Evolutionary conservation across 495 filamentous ascomycete species (phyloP).

Genomic region (Aspergillus homomorphus): DNA sequence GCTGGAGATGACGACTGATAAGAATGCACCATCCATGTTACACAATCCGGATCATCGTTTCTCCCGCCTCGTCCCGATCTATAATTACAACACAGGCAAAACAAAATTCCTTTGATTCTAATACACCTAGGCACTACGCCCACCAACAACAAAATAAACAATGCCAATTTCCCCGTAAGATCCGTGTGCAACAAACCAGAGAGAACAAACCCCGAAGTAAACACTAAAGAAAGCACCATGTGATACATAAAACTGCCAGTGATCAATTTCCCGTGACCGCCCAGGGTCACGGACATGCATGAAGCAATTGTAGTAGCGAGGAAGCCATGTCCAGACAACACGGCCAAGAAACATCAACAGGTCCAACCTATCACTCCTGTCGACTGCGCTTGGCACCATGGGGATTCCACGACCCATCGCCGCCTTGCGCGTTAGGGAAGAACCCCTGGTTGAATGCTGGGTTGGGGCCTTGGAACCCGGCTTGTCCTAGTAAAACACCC

Average conservation of each 20-base stretch:
- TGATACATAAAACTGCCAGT: background rate
- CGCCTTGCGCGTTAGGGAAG: conserved; percentile 62
- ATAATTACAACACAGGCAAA: too few species aligned
- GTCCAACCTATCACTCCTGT: conserved; percentile 56
- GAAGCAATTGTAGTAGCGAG: background rate
- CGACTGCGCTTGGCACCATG: conserved; percentile 79
- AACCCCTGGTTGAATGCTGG: conserved; percentile 78
- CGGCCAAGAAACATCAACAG: background rate
- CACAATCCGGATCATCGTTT: too few species aligned
- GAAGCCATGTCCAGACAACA: conserved; percentile 15
- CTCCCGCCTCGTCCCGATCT: too few species aligned
- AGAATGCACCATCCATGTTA: too few species aligned
- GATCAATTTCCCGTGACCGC: background rate
- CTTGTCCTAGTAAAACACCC: conserved; percentile 29
- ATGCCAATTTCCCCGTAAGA: conserved; percentile 1
- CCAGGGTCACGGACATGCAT: background rate
- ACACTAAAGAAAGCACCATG: background rate
- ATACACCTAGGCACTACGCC: background rate
- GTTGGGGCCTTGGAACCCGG: conserved; percentile 66
- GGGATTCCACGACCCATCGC: conserved; percentile 72
- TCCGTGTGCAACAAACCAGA: background rate
- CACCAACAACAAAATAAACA: background rate
- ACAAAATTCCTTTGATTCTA: conserved; percentile 2
- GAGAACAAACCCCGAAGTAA: background rate
- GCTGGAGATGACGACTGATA: too few species aligned